Percentiles rank a stretch among this genome's conserved stretches.
Conservation (phyloP, 768 basidiomycete species). For the Boletus reticuloceps region DNA sequence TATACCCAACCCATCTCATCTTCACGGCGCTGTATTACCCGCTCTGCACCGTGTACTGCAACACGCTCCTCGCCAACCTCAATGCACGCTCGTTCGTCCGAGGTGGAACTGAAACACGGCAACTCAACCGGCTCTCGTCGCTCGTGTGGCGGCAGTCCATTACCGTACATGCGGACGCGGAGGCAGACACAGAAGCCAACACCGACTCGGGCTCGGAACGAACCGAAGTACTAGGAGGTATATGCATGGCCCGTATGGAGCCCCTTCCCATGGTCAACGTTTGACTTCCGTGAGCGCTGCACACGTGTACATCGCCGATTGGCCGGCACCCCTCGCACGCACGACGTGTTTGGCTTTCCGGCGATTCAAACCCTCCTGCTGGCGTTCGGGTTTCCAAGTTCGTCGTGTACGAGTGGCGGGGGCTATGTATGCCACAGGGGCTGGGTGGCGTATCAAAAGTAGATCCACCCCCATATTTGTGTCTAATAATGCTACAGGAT, state of each 20-base stretch:
- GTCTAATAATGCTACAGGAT: neutral
- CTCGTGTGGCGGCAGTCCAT: conserved; percentile 7
- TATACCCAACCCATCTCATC: conserved; percentile 23
- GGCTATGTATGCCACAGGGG: neutral
- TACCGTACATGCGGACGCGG: neutral
- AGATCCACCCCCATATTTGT: neutral
- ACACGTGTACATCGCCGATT: neutral
- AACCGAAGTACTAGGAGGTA: neutral
- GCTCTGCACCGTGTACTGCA: conserved; percentile 33
- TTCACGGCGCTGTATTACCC: conserved; percentile 28
- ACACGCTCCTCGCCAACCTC: conserved; percentile 33
- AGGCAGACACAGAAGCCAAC: neutral
- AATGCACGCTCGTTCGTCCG: conserved; percentile 24
- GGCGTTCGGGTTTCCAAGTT: too few relatives aligned
- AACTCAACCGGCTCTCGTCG: neutral
- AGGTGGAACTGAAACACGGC: neutral
- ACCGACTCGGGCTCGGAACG: neutral
- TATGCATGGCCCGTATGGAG: neutral
- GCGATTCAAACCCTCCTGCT: too few relatives aligned
- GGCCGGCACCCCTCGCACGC: neutral
- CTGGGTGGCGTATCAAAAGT: neutral
- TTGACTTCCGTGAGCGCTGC: neutral
- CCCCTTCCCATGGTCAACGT: neutral
- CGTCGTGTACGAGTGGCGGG: too few relatives aligned
- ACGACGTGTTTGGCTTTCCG: too few relatives aligned